phyloP scores from a whole-genome alignment of 768 basidiomycete species.

The Calocybe cyanea region DNA sequence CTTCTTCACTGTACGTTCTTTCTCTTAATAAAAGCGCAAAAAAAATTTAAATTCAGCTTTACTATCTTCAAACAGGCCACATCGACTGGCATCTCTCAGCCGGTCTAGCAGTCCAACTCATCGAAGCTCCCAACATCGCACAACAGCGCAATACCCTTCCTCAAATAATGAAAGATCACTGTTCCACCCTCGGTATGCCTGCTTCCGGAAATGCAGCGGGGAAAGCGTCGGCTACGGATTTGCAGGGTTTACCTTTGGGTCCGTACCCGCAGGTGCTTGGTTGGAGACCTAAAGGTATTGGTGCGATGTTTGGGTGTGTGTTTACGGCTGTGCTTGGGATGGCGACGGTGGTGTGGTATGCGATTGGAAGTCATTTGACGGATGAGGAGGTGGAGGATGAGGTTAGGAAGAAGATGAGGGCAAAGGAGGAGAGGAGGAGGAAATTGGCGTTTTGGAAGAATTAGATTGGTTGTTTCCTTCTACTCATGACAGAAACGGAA shows the following conservation, averaged over 20 bases:
- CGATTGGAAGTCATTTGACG: slow-evolving; percentile 64
- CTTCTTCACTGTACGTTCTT: slow-evolving; percentile 67
- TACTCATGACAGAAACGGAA: too few relatives aligned
- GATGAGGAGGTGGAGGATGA: slow-evolving; percentile 83
- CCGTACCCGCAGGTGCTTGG: slow-evolving; percentile 73
- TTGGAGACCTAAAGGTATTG: slow-evolving; percentile 70
- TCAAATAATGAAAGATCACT: slow-evolving; percentile 64
- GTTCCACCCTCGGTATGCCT: slow-evolving; percentile 54
- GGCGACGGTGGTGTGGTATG: slow-evolving; percentile 82
- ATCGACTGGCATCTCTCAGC: slow-evolving; percentile 84
- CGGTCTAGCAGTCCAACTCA: slow-evolving; percentile 81
- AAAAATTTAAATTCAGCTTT: not conserved
- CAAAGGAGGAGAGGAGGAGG: slow-evolving; percentile 43
- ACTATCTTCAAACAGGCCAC: slow-evolving; percentile 64
- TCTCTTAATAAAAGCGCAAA: not conserved
- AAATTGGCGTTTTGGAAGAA: not conserved
- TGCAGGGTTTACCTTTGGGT: slow-evolving; percentile 59
- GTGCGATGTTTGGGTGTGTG: slow-evolving; percentile 75
- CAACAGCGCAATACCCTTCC: slow-evolving; percentile 60
- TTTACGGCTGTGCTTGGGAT: slow-evolving; percentile 83
- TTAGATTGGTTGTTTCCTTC: too few relatives aligned
- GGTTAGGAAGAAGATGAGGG: slow-evolving; percentile 49
- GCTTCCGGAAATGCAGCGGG: slow-evolving; percentile 88
- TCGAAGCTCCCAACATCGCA: slow-evolving; percentile 73
- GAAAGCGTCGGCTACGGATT: slow-evolving; percentile 61